Evolutionary conservation across 148 eudicot species (phyloP).

Genomic region (Rhododendron williamsianum): DNA sequence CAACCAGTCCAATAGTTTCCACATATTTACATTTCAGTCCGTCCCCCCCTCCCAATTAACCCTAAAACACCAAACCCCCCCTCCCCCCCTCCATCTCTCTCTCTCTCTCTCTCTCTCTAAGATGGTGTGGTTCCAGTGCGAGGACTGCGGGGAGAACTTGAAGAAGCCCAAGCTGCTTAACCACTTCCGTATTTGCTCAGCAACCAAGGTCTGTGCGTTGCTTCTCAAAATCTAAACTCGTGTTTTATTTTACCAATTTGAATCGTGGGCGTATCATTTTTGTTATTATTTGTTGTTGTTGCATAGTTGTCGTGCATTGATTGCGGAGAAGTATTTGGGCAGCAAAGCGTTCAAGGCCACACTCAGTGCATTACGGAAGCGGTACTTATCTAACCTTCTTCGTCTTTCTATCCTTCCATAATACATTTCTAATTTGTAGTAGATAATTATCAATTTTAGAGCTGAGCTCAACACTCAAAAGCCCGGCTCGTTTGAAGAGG

Average conservation of each 20-base stretch:
- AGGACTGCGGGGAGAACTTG: constrained; percentile 78
- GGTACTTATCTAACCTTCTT: constrained; percentile 27
- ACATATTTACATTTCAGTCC: constrained; percentile 3
- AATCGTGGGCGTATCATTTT: not conserved
- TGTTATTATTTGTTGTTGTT: not conserved
- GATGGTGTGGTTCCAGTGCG: constrained; percentile 99
- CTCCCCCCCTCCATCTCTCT: not conserved
- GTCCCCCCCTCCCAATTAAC: constrained; percentile 4
- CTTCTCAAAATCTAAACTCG: not conserved
- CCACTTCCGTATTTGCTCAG: constrained; percentile 76
- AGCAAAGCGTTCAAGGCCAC: constrained; percentile 64
- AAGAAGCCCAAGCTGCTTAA: constrained; percentile 85
- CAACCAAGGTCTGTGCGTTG: constrained; percentile 35
- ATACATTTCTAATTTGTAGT: not conserved
- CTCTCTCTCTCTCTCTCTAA: constrained; percentile 4
- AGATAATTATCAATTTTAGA: not conserved
- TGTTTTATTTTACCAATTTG: not conserved
- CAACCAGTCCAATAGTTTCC: not conserved
- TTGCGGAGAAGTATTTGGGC: constrained; percentile 63
- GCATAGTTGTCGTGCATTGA: constrained; percentile 79
- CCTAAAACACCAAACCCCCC: constrained; percentile 1
- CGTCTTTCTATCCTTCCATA: not conserved
- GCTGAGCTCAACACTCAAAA: too few species aligned
- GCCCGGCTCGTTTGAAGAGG: too few species aligned
- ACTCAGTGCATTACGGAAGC: constrained; percentile 92